A percentile compares a stretch with the other conserved stretches of the same genome.
phyloP scores from a whole-genome alignment of 495 filamentous ascomycete genomes.

The Pyronema omphalodes region DNA sequence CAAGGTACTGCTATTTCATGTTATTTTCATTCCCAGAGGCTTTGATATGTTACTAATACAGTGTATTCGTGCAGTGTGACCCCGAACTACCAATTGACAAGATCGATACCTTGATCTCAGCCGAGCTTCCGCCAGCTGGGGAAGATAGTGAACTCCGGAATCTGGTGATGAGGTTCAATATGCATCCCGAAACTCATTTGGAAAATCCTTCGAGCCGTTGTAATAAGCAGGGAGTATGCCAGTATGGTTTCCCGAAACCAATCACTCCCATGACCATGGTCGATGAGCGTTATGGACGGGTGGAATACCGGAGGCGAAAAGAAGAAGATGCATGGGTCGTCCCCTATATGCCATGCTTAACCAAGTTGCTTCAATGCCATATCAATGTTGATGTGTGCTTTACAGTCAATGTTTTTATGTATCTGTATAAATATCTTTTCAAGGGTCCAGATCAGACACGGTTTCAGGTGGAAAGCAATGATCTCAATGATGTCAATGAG shows the following conservation, averaged over 20 bases:
- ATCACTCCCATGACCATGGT: background rate
- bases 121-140: too few species aligned
- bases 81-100: too few species aligned
- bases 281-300: background rate
- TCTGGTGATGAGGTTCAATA: too few species aligned
- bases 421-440: conserved; percentile 12
- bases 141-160: too few species aligned
- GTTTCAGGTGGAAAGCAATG: background rate
- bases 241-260: conserved; percentile 1
- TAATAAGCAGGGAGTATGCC: conserved; percentile 3
- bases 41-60: too few species aligned
- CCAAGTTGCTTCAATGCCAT: conserved; percentile 6
- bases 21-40: too few species aligned
- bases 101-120: too few species aligned
- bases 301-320: conserved; percentile 2
- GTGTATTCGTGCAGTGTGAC: too few species aligned
- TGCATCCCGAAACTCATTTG: too few species aligned
- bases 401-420: conserved; percentile 11
- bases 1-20: too few species aligned
- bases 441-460: conserved; percentile 7
- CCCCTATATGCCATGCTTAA: conserved; percentile 7
- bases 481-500: conserved; percentile 1
- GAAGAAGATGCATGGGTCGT: conserved; percentile 6
- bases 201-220: background rate
- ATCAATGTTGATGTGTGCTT: conserved; percentile 13